phyloP scores from a whole-genome alignment of 2,329 filamentous ascomycete species.

The Hortaea werneckii region DNA sequence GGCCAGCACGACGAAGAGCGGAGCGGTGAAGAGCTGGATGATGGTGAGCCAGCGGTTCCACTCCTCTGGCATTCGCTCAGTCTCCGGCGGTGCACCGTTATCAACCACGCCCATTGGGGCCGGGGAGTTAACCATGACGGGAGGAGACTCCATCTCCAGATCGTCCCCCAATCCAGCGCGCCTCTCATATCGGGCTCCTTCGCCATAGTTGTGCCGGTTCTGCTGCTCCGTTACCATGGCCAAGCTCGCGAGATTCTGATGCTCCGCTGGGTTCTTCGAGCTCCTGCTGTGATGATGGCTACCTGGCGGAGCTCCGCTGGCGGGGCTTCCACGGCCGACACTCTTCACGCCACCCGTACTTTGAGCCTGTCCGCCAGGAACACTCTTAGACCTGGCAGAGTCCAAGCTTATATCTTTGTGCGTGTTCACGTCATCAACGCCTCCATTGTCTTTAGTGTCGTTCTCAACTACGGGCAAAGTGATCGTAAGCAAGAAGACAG shows the following conservation, averaged over 20 bases:
- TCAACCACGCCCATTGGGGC: not conserved
- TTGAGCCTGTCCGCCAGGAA: conserved; percentile 5
- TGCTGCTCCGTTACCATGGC: conserved; percentile 19
- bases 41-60: conserved; percentile 92
- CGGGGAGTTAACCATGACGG: conserved; percentile 1
- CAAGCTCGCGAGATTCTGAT: conserved; percentile 25
- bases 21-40: conserved; percentile 77
- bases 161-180: not conserved
- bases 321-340: conserved; percentile 6
- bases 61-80: conserved; percentile 21
- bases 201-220: conserved; percentile 16
- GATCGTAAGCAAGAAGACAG: conserved; percentile 78
- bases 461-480: conserved; percentile 86
- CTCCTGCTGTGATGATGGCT: conserved; percentile 8
- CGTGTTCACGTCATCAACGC: not conserved
- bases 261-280: conserved; percentile 15
- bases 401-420: conserved; percentile 5
- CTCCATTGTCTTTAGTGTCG: conserved; percentile 33
- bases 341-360: conserved; percentile 8
- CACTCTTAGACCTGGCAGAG: conserved; percentile 6
- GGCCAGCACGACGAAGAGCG: conserved; percentile 69
- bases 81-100: not conserved
- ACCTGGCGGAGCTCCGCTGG: conserved; percentile 6
- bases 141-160: not conserved
- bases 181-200: not conserved